A percentile compares a stretch with the other conserved stretches of the same genome.
Evolutionary conservation across 2,329 filamentous ascomycete species (phyloP).

Genomic region (Diaporthe batatas): DNA sequence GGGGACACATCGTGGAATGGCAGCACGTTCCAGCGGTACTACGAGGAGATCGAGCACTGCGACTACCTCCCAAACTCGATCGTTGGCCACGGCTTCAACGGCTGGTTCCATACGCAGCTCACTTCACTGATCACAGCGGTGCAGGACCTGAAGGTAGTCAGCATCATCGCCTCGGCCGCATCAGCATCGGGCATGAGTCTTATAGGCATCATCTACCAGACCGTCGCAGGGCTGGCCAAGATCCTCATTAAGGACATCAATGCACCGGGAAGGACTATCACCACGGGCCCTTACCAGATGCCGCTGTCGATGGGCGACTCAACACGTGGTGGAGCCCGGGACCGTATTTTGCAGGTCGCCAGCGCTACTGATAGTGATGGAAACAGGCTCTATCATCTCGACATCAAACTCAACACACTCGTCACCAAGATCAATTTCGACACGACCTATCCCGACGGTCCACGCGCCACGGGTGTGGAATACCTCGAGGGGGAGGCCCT

Average conservation of each 20-base stretch:
- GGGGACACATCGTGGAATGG: constrained; percentile 66
- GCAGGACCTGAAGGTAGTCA: constrained; percentile 66
- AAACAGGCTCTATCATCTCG: constrained; percentile 29
- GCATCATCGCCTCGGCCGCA: constrained; percentile 63
- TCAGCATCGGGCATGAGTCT: constrained; percentile 61
- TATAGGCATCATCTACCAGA: constrained; percentile 44
- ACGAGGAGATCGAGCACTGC: constrained; percentile 61
- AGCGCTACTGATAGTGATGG: constrained; percentile 27
- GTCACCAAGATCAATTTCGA: constrained; percentile 41
- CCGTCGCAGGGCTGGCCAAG: constrained; percentile 59
- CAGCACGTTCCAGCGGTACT: constrained; percentile 64
- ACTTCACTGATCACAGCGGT: constrained; percentile 65
- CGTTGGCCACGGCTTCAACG: constrained; percentile 67
- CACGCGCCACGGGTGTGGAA: constrained; percentile 36
- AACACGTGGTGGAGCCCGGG: constrained; percentile 57
- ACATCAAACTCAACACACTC: constrained; percentile 38
- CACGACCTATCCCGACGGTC: not conserved
- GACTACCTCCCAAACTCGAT: constrained; percentile 56
- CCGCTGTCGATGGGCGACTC: constrained; percentile 57
- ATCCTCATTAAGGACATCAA: constrained; percentile 65
- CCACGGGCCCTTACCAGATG: constrained; percentile 68
- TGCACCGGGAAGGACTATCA: constrained; percentile 58
- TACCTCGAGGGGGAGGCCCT: constrained; percentile 58
- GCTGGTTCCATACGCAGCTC: constrained; percentile 67
- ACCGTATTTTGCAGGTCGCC: constrained; percentile 35